Base-by-base conservation (phyloP, 257 asterid species). In the Solanum piurae region DNA sequence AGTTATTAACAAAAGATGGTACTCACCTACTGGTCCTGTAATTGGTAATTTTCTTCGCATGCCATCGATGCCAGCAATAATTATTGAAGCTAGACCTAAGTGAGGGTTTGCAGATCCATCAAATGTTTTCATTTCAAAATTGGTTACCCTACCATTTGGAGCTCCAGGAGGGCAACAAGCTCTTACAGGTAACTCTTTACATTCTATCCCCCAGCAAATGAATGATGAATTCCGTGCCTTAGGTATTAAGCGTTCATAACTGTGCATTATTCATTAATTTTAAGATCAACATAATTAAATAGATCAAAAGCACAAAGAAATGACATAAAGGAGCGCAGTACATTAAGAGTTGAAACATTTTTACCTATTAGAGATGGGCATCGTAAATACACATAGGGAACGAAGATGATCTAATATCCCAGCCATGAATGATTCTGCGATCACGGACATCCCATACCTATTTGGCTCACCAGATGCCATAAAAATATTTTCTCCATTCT, bases 101-200 rank as follows among this genome's bases (percentile, higher is more conserved):
- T 94, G 89, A 40, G 99, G 98, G 93, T 96, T 96, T 62, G 98
- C 94, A 90, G 95, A 94, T 29, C 98, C 98, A 89, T 96, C 99
- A 29, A 95, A 93, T 23, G 87, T 92, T 93, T 95, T 96, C 18
- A 95, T 89, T 93, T 96, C 99, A 86, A 96, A 96, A 88, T 95
- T 94, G 91, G 95, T 94, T 37, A 93, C 92, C 16, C 92, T 92
- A 49, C 98, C 99, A 90, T 91, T 84, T 27, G 96, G 92, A 82
- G 89, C 93, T 71, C 99, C 99, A 9, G 98, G 98, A 46, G 99
- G 94, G 91, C 95, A 92, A 85, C 98, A 95, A 27, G 98, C 89
- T 90, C 98, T 91, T 6, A 96, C 44, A 49, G 98, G 94, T 86
- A 98, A 96, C 93, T 95, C 98, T 92, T 88, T 91, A 83, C 93